phyloP scores from a whole-genome alignment of 495 filamentous ascomycete genomes.

The Annulohypoxylon nitens region DNA sequence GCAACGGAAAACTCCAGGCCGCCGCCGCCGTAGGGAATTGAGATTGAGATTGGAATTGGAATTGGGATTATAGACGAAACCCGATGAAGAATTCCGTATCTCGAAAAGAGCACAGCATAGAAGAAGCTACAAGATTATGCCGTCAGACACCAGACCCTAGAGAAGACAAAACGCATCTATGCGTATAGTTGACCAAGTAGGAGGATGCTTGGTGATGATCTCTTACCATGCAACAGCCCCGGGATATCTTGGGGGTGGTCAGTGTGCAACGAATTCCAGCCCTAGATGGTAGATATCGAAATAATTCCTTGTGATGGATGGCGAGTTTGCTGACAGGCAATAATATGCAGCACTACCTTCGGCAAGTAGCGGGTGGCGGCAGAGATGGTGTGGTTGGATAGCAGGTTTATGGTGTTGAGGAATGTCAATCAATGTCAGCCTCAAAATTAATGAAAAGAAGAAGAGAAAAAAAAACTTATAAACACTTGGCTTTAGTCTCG shows the following conservation, averaged over 20 bases:
- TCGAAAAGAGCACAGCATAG: slow-evolving; percentile 8
- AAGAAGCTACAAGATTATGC: slow-evolving; percentile 36
- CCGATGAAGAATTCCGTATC: slow-evolving; percentile 17
- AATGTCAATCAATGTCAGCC: slow-evolving; percentile 8
- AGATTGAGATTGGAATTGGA: background rate
- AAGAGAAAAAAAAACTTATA: slow-evolving; percentile 18
- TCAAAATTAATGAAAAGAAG: slow-evolving; percentile 12
- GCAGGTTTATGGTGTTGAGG: background rate
- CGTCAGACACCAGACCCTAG: slow-evolving; percentile 30
- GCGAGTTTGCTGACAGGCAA: background rate
- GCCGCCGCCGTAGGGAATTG: slow-evolving; percentile 13
- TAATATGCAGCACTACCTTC: background rate
- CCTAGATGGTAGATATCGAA: background rate
- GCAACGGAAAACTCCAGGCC: slow-evolving; percentile 8
- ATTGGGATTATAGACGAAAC: slow-evolving; percentile 16
- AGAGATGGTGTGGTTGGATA: slow-evolving; percentile 8
- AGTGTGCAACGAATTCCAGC: background rate
- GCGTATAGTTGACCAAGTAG: slow-evolving; percentile 8
- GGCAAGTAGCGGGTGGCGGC: background rate
- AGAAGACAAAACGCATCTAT: slow-evolving; percentile 25
- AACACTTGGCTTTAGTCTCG: slow-evolving; percentile 17
- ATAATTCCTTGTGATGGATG: slow-evolving; percentile 10
- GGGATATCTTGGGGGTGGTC: slow-evolving; percentile 14
- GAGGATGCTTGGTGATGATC: slow-evolving; percentile 28
- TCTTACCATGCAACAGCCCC: slow-evolving; percentile 20